Conservation (phyloP, 2,329 filamentous ascomycete genomes). For the Ophiostoma piceae region DNA sequence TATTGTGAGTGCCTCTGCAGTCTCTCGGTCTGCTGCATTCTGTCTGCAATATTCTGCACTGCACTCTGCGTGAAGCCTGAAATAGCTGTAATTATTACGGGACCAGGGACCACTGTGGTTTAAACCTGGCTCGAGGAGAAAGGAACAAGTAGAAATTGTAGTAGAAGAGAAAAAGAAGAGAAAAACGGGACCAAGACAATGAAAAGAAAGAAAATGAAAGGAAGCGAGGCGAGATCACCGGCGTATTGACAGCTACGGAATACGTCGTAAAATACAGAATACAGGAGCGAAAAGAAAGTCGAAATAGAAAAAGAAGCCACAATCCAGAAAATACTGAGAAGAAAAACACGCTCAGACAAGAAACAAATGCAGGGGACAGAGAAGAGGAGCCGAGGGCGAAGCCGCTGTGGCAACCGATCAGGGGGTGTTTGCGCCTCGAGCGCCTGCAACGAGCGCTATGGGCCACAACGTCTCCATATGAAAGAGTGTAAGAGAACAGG, state of each 20-base stretch:
- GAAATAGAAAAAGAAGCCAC: neutral
- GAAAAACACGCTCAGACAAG: neutral
- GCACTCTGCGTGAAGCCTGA: neutral
- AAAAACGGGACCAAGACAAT: neutral
- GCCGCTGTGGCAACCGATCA: constrained; percentile 20
- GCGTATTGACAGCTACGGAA: neutral
- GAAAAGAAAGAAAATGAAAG: neutral
- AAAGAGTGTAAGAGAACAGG: constrained; percentile 7
- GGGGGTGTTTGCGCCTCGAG: constrained; percentile 9
- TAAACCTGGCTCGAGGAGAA: neutral
- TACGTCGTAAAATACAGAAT: neutral
- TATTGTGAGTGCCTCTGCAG: neutral
- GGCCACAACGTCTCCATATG: constrained; percentile 14
- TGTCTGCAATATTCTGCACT: neutral
- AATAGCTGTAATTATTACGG: neutral
- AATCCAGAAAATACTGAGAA: no score
- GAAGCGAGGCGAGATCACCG: neutral
- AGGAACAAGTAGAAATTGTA: neutral
- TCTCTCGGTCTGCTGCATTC: neutral
- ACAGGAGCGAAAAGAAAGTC: neutral
- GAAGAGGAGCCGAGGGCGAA: neutral
- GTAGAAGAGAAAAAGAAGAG: neutral
- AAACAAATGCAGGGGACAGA: neutral
- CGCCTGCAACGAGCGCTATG: constrained; percentile 5
- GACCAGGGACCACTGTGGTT: neutral